Base-by-base conservation (phyloP, 768 basidiomycete species). In the Leucosporidium yakuticum region DNA sequence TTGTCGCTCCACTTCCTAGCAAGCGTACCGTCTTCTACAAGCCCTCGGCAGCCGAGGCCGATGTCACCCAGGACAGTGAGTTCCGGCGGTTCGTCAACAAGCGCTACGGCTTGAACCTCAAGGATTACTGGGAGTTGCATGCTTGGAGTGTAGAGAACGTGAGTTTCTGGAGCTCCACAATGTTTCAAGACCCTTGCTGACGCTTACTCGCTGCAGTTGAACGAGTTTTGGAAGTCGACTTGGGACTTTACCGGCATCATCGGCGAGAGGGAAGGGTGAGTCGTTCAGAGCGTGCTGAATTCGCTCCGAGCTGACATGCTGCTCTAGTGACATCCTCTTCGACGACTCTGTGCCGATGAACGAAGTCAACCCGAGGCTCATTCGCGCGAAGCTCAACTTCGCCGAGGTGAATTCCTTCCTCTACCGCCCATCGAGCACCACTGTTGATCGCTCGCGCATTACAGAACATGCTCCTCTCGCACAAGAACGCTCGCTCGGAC, bases 391-490 rank as follows among this genome's bases (percentile, higher is more conserved):
- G 27, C 19, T 73, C 21, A 73, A 73, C 60, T 70, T 68, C 21
- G 72, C 72, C 27, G 72, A 73, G 64, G 66, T 67, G 29, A 11
- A 58, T 29, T 15, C 7, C 0, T 29, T n/a, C 34, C 23, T 21
- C 11, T 15, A 0, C 9, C 47, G 8, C 21, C 23, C 27, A 0
- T 2, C 4, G 4, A 9, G 8, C 27, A 14, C 32, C 53, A 21
- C 39, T 53, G 31, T 7, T 2, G 2, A 1, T 44, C 34, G 14
- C 51, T 44, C 0, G 2, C 7, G 3, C 14, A 15, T 1, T 23
- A 2, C 56, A 75, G 70, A 76, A 75, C 60, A 65, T 67, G 62
- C 70, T 76, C n/a, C 65, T 76, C 2, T 62, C 73, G 0, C 76
- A 76, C 63, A 36, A 39, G 0, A 39, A 70, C 66, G 70, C 72